phyloP scores from a whole-genome alignment of 768 basidiomycete species.

The Megacollybia marginata region DNA sequence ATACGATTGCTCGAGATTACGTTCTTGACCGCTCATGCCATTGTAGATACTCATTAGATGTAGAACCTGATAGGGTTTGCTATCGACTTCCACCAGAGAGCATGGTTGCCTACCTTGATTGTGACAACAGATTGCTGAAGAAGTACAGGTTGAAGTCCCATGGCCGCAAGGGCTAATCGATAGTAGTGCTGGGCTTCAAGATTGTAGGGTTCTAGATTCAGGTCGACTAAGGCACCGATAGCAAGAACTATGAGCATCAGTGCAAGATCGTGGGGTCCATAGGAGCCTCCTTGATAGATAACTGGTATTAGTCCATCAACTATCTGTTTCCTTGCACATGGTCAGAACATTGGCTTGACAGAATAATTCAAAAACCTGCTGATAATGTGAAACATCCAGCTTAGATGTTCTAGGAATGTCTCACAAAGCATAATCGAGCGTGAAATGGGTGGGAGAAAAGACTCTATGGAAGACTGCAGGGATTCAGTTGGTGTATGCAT shows the following conservation, averaged over 20 bases:
- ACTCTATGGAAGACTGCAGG: constrained; percentile 34
- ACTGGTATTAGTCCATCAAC: constrained; percentile 37
- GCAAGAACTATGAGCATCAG: constrained; percentile 38
- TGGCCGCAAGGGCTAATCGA: constrained; percentile 36
- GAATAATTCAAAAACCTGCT: constrained; percentile 9
- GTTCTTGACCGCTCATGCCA: constrained; percentile 45
- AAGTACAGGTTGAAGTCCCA: constrained; percentile 38
- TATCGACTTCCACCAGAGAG: neutral
- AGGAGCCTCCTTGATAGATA: constrained; percentile 34
- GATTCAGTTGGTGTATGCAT: constrained; percentile 22
- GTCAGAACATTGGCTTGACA: too few species aligned
- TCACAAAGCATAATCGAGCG: constrained; percentile 36
- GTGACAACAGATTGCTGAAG: constrained; percentile 37
- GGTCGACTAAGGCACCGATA: constrained; percentile 42
- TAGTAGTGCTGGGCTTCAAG: constrained; percentile 48
- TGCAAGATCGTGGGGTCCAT: constrained; percentile 45
- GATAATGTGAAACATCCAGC: constrained; percentile 45
- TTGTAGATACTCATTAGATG: constrained; percentile 50
- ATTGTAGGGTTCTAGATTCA: constrained; percentile 36
- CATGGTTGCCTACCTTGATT: constrained; percentile 24
- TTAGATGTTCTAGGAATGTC: constrained; percentile 38
- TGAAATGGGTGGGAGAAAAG: constrained; percentile 35
- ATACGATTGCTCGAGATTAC: constrained; percentile 40
- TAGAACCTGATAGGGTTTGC: constrained; percentile 23
- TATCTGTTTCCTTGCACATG: constrained; percentile 25